These are phyloP conservation scores for Tylopilus vinaceipallidus DNA, from an alignment of 768 basidiomycete species.

Conservation along the genomic window DNA sequence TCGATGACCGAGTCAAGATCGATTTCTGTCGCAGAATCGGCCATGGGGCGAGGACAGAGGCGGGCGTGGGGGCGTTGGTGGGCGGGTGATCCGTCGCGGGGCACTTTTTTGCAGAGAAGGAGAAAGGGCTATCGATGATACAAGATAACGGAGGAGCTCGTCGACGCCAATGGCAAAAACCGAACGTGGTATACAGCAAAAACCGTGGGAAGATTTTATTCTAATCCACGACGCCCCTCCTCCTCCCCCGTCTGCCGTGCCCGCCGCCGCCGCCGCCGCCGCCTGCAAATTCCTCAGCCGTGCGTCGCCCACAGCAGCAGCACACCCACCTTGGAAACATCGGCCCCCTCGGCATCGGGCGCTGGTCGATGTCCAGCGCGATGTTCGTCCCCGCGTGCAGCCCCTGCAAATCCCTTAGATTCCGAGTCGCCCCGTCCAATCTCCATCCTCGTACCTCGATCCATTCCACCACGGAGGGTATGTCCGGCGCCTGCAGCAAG, in stretches of 20 bases:
- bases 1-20: slow-evolving; percentile 99
- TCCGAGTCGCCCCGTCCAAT: no score
- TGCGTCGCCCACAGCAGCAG: background rate
- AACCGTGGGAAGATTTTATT: slow-evolving; percentile 27
- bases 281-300: slow-evolving; percentile 10
- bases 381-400: slow-evolving; percentile 93
- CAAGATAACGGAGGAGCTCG: slow-evolving; percentile 34
- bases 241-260: slow-evolving; percentile 16
- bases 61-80: slow-evolving; percentile 20
- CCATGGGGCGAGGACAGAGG: slow-evolving; percentile 45
- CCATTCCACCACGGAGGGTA: slow-evolving; percentile 87
- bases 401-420: slow-evolving; percentile 44
- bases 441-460: slow-evolving; percentile 94
- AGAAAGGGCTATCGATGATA: slow-evolving; percentile 38
- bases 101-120: no score
- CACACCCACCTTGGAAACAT: slow-evolving; percentile 69
- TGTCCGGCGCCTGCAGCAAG: slow-evolving; percentile 82
- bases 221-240: background rate
- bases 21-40: slow-evolving; percentile 85
- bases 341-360: slow-evolving; percentile 89
- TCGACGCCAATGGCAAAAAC: slow-evolving; percentile 33
- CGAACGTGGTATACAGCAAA: slow-evolving; percentile 30
- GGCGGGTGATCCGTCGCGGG: no score
- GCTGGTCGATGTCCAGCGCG: slow-evolving; percentile 85
- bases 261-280: slow-evolving; percentile 33